These are phyloP conservation scores for Fusarium cyanostomum DNA, from an alignment of 2,329 filamentous ascomycete genomes.

Conservation along the genomic window DNA sequence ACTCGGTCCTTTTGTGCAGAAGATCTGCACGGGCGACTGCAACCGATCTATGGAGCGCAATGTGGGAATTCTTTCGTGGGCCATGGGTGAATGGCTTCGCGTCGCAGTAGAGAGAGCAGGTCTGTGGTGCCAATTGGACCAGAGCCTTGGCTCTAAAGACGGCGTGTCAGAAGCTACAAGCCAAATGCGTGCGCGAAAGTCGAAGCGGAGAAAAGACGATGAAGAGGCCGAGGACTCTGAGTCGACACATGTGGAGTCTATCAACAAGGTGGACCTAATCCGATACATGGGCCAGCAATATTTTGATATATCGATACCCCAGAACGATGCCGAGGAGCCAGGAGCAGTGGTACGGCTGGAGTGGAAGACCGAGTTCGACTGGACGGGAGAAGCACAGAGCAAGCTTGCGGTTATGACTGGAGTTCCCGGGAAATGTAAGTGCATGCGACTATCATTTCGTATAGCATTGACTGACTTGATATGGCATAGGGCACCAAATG, in stretches of 20 bases:
- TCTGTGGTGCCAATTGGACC: conserved; percentile 68
- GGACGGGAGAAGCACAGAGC: conserved; percentile 76
- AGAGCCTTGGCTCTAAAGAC: conserved; percentile 53
- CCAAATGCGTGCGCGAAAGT: conserved; percentile 39
- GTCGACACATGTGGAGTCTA: background rate
- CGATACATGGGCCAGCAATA: conserved; percentile 63
- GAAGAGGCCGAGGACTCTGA: conserved; percentile 37
- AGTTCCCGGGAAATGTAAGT: conserved; percentile 72
- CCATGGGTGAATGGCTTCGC: conserved; percentile 74
- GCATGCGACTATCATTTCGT: background rate
- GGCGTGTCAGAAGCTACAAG: conserved; percentile 36
- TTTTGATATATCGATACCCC: conserved; percentile 56
- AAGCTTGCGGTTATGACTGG: conserved; percentile 63
- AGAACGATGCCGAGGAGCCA: conserved; percentile 43
- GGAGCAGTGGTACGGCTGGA: conserved; percentile 61
- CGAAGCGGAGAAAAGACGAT: conserved; percentile 34
- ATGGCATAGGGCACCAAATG: conserved; percentile 63
- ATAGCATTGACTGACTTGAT: conserved; percentile 22
- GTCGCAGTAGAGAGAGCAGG: conserved; percentile 67
- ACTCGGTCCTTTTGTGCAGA: conserved; percentile 62
- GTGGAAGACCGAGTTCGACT: conserved; percentile 75
- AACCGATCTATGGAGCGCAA: conserved; percentile 64
- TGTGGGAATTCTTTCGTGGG: conserved; percentile 70
- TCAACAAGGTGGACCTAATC: conserved; percentile 56
- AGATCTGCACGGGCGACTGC: conserved; percentile 50